Conservation (phyloP, 805 yeast genomes). For the Candida endomychidarum region DNA sequence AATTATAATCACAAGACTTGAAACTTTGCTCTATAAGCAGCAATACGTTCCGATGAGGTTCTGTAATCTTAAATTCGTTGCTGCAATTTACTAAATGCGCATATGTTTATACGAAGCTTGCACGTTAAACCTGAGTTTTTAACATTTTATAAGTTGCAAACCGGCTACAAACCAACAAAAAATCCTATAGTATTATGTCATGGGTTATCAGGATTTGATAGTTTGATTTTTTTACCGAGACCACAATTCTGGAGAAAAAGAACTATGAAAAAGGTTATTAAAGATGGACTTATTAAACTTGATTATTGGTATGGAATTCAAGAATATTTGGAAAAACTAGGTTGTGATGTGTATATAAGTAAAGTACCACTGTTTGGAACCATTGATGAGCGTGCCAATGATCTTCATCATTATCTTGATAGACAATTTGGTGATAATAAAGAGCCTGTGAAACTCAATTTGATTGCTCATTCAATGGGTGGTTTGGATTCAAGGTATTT, state of each 20-base stretch:
- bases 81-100: not conserved
- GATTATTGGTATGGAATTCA: slow-evolving; percentile 85
- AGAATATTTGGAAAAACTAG: slow-evolving; percentile 56
- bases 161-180: slow-evolving; percentile 55
- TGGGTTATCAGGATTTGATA: slow-evolving; percentile 83
- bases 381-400: slow-evolving; percentile 65
- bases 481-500: slow-evolving; percentile 83
- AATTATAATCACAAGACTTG: too few species aligned
- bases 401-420: slow-evolving; percentile 52
- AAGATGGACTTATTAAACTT: slow-evolving; percentile 39
- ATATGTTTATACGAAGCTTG: not conserved
- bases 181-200: slow-evolving; percentile 81
- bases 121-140: slow-evolving; percentile 1
- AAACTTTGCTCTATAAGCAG: too few species aligned
- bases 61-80: not conserved
- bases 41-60: too few species aligned
- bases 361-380: slow-evolving; percentile 82
- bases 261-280: slow-evolving; percentile 12
- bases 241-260: slow-evolving; percentile 13
- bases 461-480: slow-evolving; percentile 93
- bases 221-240: slow-evolving; percentile 24
- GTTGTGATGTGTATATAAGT: slow-evolving; percentile 69
- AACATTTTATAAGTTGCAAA: not conserved
- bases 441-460: slow-evolving; percentile 53
- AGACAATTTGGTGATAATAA: slow-evolving; percentile 18